phyloP scores from a whole-genome alignment of 2,329 filamentous ascomycete genomes.

The Ophiobolus disseminans region DNA sequence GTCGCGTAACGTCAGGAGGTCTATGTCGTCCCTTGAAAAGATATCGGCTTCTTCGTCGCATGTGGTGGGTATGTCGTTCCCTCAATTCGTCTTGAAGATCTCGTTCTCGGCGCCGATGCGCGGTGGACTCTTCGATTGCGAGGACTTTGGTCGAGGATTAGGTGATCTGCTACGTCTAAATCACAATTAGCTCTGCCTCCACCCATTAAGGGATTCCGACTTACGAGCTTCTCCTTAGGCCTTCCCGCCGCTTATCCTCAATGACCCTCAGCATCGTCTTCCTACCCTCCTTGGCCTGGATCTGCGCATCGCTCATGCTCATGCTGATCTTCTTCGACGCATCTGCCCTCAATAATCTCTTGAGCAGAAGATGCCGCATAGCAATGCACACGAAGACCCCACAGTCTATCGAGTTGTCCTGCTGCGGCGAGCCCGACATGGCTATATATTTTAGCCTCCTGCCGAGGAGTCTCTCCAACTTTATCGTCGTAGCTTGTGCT shows the following conservation, averaged over 20 bases:
- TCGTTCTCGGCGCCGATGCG: conserved; percentile 47
- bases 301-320: conserved; percentile 84
- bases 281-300: conserved; percentile 79
- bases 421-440: conserved; percentile 84
- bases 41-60: no score
- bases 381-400: conserved; percentile 95
- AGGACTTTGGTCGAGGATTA: conserved; percentile 36
- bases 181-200: conserved; percentile 2
- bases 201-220: conserved; percentile 45
- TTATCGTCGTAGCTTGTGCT: conserved; percentile 71
- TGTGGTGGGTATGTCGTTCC: background rate
- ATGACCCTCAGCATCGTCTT: conserved; percentile 94
- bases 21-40: no score
- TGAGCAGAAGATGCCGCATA: conserved; percentile 92
- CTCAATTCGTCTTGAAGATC: conserved; percentile 2
- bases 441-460: conserved; percentile 77
- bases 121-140: conserved; percentile 46
- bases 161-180: conserved; percentile 44
- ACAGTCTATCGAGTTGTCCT: conserved; percentile 92
- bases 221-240: conserved; percentile 81
- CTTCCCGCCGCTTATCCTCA: conserved; percentile 84
- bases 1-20: no score
- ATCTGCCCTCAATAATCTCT: conserved; percentile 79
- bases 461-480: conserved; percentile 72
- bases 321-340: conserved; percentile 88